Base-by-base conservation (phyloP, 495 filamentous ascomycete species). In the Penicillium manginii region DNA sequence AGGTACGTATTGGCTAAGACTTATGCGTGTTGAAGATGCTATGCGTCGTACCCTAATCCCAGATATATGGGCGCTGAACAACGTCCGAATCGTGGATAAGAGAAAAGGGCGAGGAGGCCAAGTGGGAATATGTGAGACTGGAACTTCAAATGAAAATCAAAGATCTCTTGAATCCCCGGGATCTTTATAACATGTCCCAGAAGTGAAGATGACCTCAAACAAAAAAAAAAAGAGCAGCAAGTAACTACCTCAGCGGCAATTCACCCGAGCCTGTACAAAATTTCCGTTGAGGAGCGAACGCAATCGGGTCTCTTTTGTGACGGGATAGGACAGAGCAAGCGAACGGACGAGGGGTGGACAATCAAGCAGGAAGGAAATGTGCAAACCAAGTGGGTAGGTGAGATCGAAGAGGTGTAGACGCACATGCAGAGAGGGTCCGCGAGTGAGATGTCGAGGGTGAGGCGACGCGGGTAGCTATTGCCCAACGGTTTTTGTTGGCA, bases 251-350 rank as follows among this genome's bases (percentile, higher is more conserved):
- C 49, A 52, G 17, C 33, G 21, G 31, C 17, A 47, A 15, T 22
- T 35, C 37, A 31, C 18, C 32, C 19, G 18, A 39, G 29, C 37
- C 54, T 54, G 51, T 26, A 52, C 56, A 48, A 32, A 22, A 46
- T 57, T 52, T 52, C 45, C 29, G 26, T 46, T 50, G 48, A 51
- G 23, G 33, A 29, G 33, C 33, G 51, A 50, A 64, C 62, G 54
- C 66, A 69, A 69, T 67, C 59, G 62, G 47, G 57, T 45, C 4
- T 26, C 17, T 19, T 33, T 26, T 43, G 8, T n/a, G 29, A 49
- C 66, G 64, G 66, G 55, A 64, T 23, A 57, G 52, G 31, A 52
- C 66, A 69, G 58, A 50, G 43, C 46, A 18, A 60, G 57, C 66
- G 60, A 69, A 69, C 64, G 64, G 21, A 40, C 57, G 43, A 54